Conservation (phyloP, 2,329 filamentous ascomycete genomes). For the Fusarium austroafricanum region DNA sequence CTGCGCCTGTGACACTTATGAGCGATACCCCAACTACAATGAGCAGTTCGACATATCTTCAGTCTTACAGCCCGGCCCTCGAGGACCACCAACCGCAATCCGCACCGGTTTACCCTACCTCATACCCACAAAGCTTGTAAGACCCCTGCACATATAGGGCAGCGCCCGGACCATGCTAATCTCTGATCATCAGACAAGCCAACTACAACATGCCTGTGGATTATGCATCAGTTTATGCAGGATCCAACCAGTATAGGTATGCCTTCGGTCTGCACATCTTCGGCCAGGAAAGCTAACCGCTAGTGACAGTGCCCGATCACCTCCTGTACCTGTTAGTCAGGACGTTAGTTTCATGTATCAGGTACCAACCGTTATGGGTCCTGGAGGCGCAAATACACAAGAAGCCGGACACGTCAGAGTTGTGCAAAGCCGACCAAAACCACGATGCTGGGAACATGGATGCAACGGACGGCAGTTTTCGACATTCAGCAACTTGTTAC, state of each 20-base stretch:
- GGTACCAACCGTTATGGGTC: slow-evolving; percentile 53
- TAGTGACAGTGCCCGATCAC: slow-evolving; percentile 52
- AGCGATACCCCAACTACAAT: slow-evolving; percentile 61
- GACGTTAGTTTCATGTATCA: slow-evolving; percentile 59
- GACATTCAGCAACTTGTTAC: slow-evolving; percentile 92
- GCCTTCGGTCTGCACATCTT: slow-evolving; percentile 31
- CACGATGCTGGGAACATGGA: slow-evolving; percentile 96
- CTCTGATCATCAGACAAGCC: slow-evolving; percentile 44
- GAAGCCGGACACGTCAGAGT: slow-evolving; percentile 70
- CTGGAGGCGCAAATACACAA: slow-evolving; percentile 50
- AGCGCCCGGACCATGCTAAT: slow-evolving; percentile 49
- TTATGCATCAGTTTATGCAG: slow-evolving; percentile 54
- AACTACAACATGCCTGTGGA: slow-evolving; percentile 59
- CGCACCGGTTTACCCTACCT: slow-evolving; percentile 49
- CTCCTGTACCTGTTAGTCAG: slow-evolving; percentile 53
- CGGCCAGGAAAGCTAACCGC: slow-evolving; percentile 31
- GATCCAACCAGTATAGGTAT: slow-evolving; percentile 55
- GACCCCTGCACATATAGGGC: slow-evolving; percentile 39
- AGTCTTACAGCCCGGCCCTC: slow-evolving; percentile 62
- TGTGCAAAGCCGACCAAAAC: slow-evolving; percentile 84
- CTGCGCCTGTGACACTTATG: slow-evolving; percentile 63
- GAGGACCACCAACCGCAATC: slow-evolving; percentile 56
- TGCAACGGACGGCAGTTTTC: slow-evolving; percentile 97
- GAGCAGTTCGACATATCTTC: slow-evolving; percentile 58
- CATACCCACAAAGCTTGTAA: slow-evolving; percentile 54